phyloP scores from a whole-genome alignment of 208 protist species.

The Angomonas ambiguus region DNA sequence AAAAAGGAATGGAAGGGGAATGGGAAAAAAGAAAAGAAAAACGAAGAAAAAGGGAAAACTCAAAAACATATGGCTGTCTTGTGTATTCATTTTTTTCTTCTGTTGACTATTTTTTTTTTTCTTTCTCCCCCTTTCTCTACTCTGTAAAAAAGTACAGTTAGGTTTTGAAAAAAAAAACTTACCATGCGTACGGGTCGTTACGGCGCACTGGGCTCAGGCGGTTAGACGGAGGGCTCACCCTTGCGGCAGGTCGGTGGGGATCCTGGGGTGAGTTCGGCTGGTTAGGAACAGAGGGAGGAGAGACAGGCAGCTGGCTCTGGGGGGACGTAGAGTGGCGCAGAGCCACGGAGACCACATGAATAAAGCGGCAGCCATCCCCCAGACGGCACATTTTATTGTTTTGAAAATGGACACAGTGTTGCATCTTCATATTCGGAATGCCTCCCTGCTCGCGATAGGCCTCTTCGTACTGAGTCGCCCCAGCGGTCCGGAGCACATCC shows the following conservation, averaged over 20 bases:
- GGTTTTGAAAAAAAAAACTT: constrained; percentile 1
- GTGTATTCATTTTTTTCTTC: too few species aligned
- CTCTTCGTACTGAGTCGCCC: constrained; percentile 63
- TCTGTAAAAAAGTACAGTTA: constrained; percentile 1
- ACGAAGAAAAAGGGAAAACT: constrained; percentile 17
- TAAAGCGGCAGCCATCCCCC: constrained; percentile 69
- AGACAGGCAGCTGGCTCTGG: background rate
- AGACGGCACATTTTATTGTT: constrained; percentile 77
- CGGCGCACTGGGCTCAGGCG: background rate
- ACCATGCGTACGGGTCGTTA: background rate
- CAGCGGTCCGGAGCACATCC: constrained; percentile 66
- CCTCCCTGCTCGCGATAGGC: constrained; percentile 32
- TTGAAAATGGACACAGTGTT: constrained; percentile 83
- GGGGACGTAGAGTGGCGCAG: background rate
- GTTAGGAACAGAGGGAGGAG: background rate
- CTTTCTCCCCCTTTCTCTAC: too few species aligned
- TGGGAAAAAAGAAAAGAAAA: background rate
- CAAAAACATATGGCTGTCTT: too few species aligned
- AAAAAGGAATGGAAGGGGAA: background rate
- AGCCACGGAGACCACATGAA: constrained; percentile 55
- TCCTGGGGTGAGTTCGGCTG: background rate
- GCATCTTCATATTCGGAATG: constrained; percentile 65
- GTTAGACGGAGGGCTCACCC: too few species aligned
- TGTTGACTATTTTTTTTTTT: background rate
- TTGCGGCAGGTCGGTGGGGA: too few species aligned